Evolutionary conservation across 345 rosid species (phyloP).

Genomic region (Gossypium stocksii): DNA sequence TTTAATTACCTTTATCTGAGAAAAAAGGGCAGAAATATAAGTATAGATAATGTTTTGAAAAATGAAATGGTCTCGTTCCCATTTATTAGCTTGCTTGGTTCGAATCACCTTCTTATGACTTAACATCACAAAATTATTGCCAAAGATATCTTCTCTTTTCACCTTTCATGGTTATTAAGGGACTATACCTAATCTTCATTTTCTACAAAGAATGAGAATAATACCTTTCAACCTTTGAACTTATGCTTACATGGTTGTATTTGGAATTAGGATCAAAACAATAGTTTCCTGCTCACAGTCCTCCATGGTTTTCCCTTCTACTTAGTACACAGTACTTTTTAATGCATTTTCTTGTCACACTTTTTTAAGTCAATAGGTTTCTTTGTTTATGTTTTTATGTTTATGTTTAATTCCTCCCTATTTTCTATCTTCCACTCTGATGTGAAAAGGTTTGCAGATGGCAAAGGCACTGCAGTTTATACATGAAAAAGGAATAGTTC

Average conservation of each 20-base stretch:
- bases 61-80: not conserved
- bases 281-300: not conserved
- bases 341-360: not conserved
- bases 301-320: not conserved
- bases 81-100: not conserved
- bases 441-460: conserved; percentile 44
- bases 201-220: not conserved
- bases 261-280: not conserved
- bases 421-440: conserved; percentile 9
- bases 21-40: not conserved
- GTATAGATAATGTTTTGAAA: not conserved
- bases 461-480: conserved; percentile 75
- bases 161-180: not conserved
- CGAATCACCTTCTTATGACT: not conserved
- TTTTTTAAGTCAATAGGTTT: not conserved
- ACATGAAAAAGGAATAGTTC: conserved; percentile 85
- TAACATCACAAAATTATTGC: not conserved
- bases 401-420: no score
- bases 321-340: not conserved
- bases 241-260: not conserved
- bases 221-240: not conserved
- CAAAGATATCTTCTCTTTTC: not conserved
- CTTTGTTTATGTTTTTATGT: not conserved
- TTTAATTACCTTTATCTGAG: not conserved
- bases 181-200: not conserved